Evolutionary conservation across 148 eudicot species (phyloP).

Genomic region (Oxyria digyna): DNA sequence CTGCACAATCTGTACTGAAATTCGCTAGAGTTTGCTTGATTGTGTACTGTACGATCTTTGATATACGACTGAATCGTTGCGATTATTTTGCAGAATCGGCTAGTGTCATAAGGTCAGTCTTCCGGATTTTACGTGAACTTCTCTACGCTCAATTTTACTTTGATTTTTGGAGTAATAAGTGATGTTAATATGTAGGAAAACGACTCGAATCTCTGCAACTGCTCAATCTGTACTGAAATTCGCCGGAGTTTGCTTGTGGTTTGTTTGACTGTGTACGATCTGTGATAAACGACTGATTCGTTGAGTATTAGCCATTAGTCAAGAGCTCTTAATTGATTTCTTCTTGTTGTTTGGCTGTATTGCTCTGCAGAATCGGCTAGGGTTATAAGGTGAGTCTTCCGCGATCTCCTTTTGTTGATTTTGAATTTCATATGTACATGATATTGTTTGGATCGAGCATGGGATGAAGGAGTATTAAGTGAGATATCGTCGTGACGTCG

Average conservation of each 20-base stretch:
- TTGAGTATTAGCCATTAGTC: too few relatives aligned
- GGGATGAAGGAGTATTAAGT: too few relatives aligned
- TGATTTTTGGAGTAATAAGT: neutral
- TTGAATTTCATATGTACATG: too few relatives aligned
- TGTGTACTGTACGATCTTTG: neutral
- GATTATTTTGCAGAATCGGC: neutral
- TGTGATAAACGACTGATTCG: neutral
- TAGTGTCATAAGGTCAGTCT: neutral
- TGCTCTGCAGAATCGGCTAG: neutral
- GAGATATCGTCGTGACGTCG: too few relatives aligned
- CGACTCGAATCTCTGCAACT: neutral
- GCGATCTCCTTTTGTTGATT: too few relatives aligned
- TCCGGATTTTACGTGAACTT: neutral
- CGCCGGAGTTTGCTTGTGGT: neutral
- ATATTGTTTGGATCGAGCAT: neutral
- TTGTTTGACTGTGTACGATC: conserved; percentile 1
- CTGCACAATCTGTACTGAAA: neutral
- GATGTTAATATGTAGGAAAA: neutral
- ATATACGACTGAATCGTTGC: neutral
- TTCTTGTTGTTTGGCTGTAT: neutral
- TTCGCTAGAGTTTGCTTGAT: neutral
- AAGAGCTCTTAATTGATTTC: neutral
- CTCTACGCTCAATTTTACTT: neutral
- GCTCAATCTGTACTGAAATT: neutral
- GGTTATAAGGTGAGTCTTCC: conserved; percentile 3